Conservation (phyloP, 768 basidiomycete species). For the Mycena leptocephala region DNA sequence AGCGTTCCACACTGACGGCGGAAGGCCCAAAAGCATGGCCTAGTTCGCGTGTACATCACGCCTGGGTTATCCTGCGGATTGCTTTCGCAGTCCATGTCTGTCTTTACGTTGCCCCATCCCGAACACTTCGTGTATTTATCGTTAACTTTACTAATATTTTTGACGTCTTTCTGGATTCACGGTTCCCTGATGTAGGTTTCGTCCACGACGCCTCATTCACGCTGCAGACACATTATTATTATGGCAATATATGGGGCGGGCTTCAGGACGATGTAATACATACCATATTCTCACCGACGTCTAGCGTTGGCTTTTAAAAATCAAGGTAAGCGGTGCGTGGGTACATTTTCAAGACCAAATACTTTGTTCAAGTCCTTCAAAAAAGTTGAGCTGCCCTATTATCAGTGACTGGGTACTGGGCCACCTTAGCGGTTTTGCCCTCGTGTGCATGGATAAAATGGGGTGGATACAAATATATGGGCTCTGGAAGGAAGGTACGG, state of each 20-base stretch:
- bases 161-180: conserved; percentile 29
- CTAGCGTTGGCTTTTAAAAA: not conserved
- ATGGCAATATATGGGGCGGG: conserved; percentile 21
- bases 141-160: conserved; percentile 28
- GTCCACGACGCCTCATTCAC: conserved; percentile 11
- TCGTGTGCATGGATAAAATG: too few species aligned
- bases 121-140: conserved; percentile 27
- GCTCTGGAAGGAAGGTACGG: too few species aligned
- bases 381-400: too few species aligned
- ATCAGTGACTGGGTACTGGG: too few species aligned
- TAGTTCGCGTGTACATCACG: not conserved
- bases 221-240: conserved; percentile 18
- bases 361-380: too few species aligned
- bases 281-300: not conserved
- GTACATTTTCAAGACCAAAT: too few species aligned
- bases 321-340: too few species aligned
- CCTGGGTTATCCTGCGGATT: not conserved
- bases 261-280: conserved; percentile 27
- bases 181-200: conserved; percentile 11
- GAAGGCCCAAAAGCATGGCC: conserved; percentile 38
- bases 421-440: too few species aligned
- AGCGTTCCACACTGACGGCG: conserved; percentile 35
- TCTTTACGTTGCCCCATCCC: conserved; percentile 18
- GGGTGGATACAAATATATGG: too few species aligned
- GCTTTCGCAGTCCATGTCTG: conserved; percentile 17